Percentiles rank a stretch among this genome's conserved stretches.
These are phyloP conservation scores for Flaveria trinervia DNA, from an alignment of 129 eudicot species.

Conservation along the genomic window DNA sequence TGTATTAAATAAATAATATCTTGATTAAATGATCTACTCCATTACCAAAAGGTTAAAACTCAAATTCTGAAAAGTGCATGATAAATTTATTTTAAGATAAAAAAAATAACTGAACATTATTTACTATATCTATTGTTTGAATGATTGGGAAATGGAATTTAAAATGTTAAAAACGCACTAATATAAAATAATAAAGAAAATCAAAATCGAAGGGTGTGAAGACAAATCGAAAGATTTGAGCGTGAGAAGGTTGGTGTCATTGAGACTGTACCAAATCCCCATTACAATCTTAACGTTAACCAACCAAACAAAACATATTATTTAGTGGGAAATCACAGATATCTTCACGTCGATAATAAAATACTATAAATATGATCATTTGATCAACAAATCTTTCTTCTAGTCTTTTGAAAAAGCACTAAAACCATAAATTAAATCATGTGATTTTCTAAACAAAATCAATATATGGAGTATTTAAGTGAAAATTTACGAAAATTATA, in stretches of 20 bases:
- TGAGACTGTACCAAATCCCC: slow-evolving; percentile 37
- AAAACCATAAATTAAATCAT: neutral
- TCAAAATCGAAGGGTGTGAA: slow-evolving; percentile 37
- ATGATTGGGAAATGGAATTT: slow-evolving; percentile 11
- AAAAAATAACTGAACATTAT: neutral
- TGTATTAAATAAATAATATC: too few species aligned
- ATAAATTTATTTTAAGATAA: neutral
- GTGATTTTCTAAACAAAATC: too few species aligned
- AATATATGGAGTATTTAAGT: too few species aligned
- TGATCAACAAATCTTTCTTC: neutral
- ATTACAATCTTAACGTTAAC: slow-evolving; percentile 31
- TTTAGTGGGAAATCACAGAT: neutral
- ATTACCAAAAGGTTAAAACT: too few species aligned
- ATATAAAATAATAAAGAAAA: slow-evolving; percentile 18
- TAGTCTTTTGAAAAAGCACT: neutral
- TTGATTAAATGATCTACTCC: too few species aligned
- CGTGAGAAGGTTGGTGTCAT: slow-evolving; percentile 47
- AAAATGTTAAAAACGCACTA: slow-evolving; percentile 20
- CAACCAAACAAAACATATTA: neutral
- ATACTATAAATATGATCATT: neutral
- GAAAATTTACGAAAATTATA: too few species aligned
- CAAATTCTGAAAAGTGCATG: too few species aligned
- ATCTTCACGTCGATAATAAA: neutral
- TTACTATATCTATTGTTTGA: neutral
- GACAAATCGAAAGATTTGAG: slow-evolving; percentile 39